These are phyloP conservation scores for Monascus ruber DNA, from an alignment of 2,329 filamentous ascomycete genomes.

Conservation along the genomic window DNA sequence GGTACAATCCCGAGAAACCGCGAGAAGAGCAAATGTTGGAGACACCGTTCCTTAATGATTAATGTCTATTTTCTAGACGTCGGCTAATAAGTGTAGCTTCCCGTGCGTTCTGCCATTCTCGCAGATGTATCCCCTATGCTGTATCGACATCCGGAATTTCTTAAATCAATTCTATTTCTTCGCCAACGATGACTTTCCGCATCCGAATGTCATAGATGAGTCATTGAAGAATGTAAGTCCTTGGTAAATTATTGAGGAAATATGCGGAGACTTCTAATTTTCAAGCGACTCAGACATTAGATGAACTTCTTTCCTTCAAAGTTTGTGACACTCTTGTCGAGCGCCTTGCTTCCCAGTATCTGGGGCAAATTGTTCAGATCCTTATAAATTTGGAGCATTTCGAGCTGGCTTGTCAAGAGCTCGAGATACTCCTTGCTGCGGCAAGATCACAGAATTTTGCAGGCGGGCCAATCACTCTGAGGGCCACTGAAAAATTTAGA, in stretches of 20 bases:
- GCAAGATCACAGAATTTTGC: conserved; percentile 70
- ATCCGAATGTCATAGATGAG: conserved; percentile 80
- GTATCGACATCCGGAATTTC: conserved; percentile 96
- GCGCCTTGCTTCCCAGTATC: conserved; percentile 78
- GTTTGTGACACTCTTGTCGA: conserved; percentile 87
- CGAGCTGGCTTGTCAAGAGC: conserved; percentile 78
- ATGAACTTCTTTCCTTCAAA: conserved; percentile 83
- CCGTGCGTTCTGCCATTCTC: conserved; percentile 95
- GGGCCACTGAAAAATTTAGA: conserved; percentile 75
- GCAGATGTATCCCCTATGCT: conserved; percentile 97
- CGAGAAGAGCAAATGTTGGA: conserved; percentile 62
- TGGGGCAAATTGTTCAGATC: conserved; percentile 97
- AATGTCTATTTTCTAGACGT: conserved; percentile 3
- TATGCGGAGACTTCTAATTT: too few relatives aligned
- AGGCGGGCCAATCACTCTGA: conserved; percentile 66
- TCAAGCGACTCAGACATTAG: conserved; percentile 53
- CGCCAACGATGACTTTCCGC: conserved; percentile 88
- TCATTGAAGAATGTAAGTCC: conserved; percentile 61
- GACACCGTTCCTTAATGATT: not conserved
- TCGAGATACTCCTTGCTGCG: conserved; percentile 75
- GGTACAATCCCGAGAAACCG: conserved; percentile 78
- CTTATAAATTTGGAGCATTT: conserved; percentile 97
- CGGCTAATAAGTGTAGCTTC: conserved; percentile 46
- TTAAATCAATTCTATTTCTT: conserved; percentile 98
- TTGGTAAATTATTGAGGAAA: conserved; percentile 1